Conservation (phyloP, 306 rosid genomes). For the Malus sylvestris region DNA sequence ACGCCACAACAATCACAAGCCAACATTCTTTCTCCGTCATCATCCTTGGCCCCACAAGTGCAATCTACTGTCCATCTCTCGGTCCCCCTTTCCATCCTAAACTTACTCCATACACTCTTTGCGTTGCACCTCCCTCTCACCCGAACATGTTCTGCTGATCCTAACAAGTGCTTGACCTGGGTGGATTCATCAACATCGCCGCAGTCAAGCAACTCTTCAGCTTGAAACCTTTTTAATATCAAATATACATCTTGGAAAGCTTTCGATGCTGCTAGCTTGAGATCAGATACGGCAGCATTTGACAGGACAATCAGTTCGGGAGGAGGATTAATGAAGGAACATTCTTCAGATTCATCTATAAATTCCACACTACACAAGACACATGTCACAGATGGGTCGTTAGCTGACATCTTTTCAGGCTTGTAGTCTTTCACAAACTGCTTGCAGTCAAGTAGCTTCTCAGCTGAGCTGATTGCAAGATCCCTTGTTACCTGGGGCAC, state of each 20-base stretch:
- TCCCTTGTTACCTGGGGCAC: conserved; percentile 47
- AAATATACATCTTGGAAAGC: conserved; percentile 84
- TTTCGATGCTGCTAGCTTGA: conserved; percentile 63
- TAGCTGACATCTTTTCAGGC: conserved; percentile 29
- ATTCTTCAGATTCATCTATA: conserved; percentile 49
- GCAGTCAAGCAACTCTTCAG: conserved; percentile 56
- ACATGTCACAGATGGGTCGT: conserved; percentile 24
- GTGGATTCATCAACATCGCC: conserved; percentile 66
- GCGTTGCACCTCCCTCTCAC: conserved; percentile 64
- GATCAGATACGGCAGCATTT: conserved; percentile 56
- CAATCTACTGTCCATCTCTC: conserved; percentile 98
- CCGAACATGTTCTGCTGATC: conserved; percentile 38
- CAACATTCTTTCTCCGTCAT: conserved; percentile 96
- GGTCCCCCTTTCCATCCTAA: conserved; percentile 80
- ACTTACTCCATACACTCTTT: conserved; percentile 58
- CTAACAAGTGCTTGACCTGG: conserved; percentile 52
- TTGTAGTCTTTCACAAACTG: conserved; percentile 76
- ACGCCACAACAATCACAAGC: conserved; percentile 84
- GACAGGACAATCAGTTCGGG: conserved; percentile 60
- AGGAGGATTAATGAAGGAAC: conserved; percentile 36
- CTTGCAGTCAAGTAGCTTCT: conserved; percentile 91
- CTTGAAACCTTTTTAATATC: conserved; percentile 61
- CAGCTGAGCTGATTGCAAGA: conserved; percentile 53
- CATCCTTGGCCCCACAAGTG: conserved; percentile 85
- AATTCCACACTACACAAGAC: conserved; percentile 63